phyloP scores from a whole-genome alignment of 1,284 basidiomycete genomes.

The Psilocybe mexicana region DNA sequence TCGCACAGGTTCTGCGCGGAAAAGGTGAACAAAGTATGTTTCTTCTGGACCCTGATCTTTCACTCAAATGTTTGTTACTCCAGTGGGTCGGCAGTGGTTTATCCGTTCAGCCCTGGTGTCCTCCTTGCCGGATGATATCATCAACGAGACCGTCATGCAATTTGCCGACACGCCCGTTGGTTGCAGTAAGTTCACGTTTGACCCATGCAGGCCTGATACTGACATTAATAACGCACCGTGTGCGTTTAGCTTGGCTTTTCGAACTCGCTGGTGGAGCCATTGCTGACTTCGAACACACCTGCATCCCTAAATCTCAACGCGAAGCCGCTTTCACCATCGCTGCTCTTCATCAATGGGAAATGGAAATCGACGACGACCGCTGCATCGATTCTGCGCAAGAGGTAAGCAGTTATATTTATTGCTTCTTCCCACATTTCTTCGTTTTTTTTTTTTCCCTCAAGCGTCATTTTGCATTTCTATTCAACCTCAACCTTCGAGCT shows the following conservation, averaged over 20 bases:
- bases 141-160: conserved; percentile 78
- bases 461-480: neutral
- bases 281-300: conserved; percentile 69
- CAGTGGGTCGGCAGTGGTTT: conserved; percentile 85
- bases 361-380: conserved; percentile 73
- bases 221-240: conserved; percentile 1
- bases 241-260: conserved; percentile 77
- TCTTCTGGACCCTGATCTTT: neutral
- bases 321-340: conserved; percentile 83
- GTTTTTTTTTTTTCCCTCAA: neutral
- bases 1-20: conserved; percentile 84
- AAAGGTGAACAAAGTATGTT: conserved; percentile 49
- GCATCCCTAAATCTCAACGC: conserved; percentile 75
- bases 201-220: neutral
- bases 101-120: conserved; percentile 81
- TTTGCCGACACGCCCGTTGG: conserved; percentile 84
- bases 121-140: conserved; percentile 82
- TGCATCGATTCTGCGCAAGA: conserved; percentile 82
- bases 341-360: conserved; percentile 91
- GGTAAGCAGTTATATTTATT: conserved; percentile 38
- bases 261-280: conserved; percentile 87
- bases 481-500: neutral
- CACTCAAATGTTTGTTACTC: conserved; percentile 13
- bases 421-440: neutral
- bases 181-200: conserved; percentile 64